These are phyloP conservation scores for Nakazawaea siamensis DNA, from an alignment of 805 yeast species.

Conservation along the genomic window DNA sequence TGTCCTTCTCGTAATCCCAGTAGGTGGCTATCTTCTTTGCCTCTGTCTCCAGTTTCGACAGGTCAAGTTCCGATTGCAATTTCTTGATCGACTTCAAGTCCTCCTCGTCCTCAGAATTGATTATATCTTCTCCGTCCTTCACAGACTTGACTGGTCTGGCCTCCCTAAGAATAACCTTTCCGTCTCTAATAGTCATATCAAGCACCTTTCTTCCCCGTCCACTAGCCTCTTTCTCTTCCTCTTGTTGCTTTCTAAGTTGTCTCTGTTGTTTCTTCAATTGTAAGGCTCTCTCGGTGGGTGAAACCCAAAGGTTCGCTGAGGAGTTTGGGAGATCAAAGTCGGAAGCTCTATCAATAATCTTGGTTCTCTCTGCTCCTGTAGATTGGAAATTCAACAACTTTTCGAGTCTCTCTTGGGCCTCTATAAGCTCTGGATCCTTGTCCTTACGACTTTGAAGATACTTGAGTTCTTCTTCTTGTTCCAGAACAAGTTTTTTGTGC, in stretches of 20 bases:
- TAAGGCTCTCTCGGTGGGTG: slow-evolving; percentile 78
- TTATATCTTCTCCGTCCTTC: slow-evolving; percentile 23
- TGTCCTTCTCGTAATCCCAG: slow-evolving; percentile 59
- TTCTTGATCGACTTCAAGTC: slow-evolving; percentile 29
- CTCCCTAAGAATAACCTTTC: slow-evolving; percentile 66
- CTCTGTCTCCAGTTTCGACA: slow-evolving; percentile 26
- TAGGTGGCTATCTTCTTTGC: slow-evolving; percentile 25
- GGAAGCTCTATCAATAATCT: slow-evolving; percentile 86
- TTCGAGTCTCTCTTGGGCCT: slow-evolving; percentile 70
- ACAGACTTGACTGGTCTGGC: slow-evolving; percentile 19
- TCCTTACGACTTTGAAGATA: slow-evolving; percentile 30
- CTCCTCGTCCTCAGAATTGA: slow-evolving; percentile 27
- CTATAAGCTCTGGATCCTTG: slow-evolving; percentile 48
- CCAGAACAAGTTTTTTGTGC: slow-evolving; percentile 28
- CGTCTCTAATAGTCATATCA: slow-evolving; percentile 72
- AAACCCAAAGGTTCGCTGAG: slow-evolving; percentile 68
- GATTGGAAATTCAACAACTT: slow-evolving; percentile 74
- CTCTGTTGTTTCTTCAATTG: slow-evolving; percentile 83
- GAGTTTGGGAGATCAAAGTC: slow-evolving; percentile 67
- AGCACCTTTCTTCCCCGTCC: slow-evolving; percentile 74
- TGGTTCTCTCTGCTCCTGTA: slow-evolving; percentile 83
- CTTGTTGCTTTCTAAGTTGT: slow-evolving; percentile 55
- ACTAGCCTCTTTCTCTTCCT: slow-evolving; percentile 42
- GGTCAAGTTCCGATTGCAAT: slow-evolving; percentile 19
- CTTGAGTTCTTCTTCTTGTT: slow-evolving; percentile 35